Percentiles rank a stretch among this genome's conserved stretches.
Conservation (phyloP, 192 early-diverging fungal genomes). For the Podila epicladia region DNA sequence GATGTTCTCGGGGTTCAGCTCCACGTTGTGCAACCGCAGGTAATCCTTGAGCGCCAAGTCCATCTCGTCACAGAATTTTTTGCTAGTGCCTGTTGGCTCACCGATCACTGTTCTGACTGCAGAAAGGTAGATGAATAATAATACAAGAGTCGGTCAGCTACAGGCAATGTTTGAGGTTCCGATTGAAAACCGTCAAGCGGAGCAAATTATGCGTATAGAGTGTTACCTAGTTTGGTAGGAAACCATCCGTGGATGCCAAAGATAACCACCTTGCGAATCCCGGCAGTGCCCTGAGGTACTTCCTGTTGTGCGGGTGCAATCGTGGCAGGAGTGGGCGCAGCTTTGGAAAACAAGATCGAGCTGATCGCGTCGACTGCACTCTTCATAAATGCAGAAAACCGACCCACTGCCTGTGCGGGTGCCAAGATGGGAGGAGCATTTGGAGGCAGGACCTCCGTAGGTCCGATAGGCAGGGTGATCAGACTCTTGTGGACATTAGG, state of each 20-base stretch:
- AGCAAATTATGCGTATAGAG: no score
- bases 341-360: constrained; percentile 3
- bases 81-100: constrained; percentile 93
- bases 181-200: no score
- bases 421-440: neutral
- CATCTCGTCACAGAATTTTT: constrained; percentile 92
- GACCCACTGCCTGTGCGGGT: neutral
- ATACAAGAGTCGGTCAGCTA: neutral
- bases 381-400: constrained; percentile 3
- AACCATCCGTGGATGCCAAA: constrained; percentile 96
- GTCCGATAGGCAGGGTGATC: constrained; percentile 23
- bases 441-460: neutral
- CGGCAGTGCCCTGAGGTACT: constrained; percentile 26
- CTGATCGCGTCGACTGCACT: constrained; percentile 12
- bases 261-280: constrained; percentile 69
- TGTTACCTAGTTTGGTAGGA: constrained; percentile 68
- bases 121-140: neutral
- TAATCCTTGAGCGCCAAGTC: constrained; percentile 68
- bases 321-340: neutral
- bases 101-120: constrained; percentile 77
- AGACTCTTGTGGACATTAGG: constrained; percentile 26
- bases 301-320: neutral
- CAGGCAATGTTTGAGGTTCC: no score
- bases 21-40: constrained; percentile 61
- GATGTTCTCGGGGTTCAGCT: constrained; percentile 58